These are phyloP conservation scores for Echeveria elegans DNA, from an alignment of 164 flowering plant species.

Conservation along the genomic window DNA sequence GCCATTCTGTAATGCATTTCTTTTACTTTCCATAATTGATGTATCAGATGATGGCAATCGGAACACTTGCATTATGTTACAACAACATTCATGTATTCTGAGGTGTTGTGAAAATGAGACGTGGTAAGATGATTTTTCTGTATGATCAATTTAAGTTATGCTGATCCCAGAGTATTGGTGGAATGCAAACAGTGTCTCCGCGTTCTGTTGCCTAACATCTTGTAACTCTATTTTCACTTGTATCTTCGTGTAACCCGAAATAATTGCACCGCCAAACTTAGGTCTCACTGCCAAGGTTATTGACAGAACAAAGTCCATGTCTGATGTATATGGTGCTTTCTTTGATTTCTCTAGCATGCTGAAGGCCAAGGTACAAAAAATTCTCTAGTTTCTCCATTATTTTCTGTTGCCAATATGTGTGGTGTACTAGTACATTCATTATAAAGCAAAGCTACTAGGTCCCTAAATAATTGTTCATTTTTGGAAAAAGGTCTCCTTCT, in stretches of 20 bases:
- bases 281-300: conserved; percentile 88
- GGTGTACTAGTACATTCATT: no score
- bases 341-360: conserved; percentile 69
- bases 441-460: no score
- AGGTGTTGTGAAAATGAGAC: conserved; percentile 95
- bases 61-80: conserved; percentile 91
- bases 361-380: conserved; percentile 74
- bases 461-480: no score
- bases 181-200: not conserved
- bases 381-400: not conserved
- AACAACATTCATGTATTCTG: conserved; percentile 80
- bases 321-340: conserved; percentile 90
- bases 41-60: conserved; percentile 89
- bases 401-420: no score
- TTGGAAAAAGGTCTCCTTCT: no score
- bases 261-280: conserved; percentile 14
- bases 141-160: not conserved
- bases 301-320: conserved; percentile 62
- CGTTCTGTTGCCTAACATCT: not conserved
- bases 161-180: not conserved
- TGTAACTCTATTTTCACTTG: not conserved
- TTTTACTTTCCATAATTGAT: conserved; percentile 11
- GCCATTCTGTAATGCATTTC: not conserved
- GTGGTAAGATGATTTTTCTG: conserved; percentile 51
- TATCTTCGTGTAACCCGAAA: not conserved